Base-by-base conservation (phyloP, 1,139 yeast genomes). In the Meyerozyma athensensis region DNA sequence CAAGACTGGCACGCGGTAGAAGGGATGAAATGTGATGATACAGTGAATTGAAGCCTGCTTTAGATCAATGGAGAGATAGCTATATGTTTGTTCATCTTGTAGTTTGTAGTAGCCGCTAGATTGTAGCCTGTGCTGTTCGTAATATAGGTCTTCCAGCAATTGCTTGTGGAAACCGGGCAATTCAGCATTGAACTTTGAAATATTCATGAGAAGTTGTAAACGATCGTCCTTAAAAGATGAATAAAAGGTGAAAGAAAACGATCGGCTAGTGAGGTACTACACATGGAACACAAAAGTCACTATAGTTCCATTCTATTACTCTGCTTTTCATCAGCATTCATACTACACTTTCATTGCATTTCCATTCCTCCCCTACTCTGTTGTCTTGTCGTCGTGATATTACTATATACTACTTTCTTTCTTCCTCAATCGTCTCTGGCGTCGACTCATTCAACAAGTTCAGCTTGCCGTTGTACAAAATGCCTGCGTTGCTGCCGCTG, bases 381-480 rank as follows among this genome's bases (percentile, higher is more conserved):
- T n/a, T n/a, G n/a, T n/a, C n/a, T n/a, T n/a, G n/a, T n/a, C n/a
- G n/a, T n/a, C n/a, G n/a, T n/a, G n/a, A n/a, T n/a, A n/a, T n/a
- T n/a, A n/a, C n/a, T n/a, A n/a, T n/a, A n/a, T n/a, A n/a, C 26
- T 23, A 23, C n/a, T 23, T 23, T 17, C 13, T 16, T 26, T 44
- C 40, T 37, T 46, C 56, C 34, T 53, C 56, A 61, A 22, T 54
- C 57, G 19, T 56, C 53, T 43, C 39, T 2, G 68, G 67, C 4
- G 72, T 65, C 20, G 65, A 58, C 43, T 70, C 76, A 44, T 70
- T 67, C 53, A 70, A 63, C 47, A 70, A 63, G 20, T 61, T 59
- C 52, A 67, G 68, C 47, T 70, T 69, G n/a, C 76, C 76, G 47
- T 68, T 70, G 50, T 59, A 62, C 46, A 70, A 59, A 21, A 70